Evolutionary conservation across 192 early-diverging fungal genomes (phyloP).

Genomic region (Backusella sp.): DNA sequence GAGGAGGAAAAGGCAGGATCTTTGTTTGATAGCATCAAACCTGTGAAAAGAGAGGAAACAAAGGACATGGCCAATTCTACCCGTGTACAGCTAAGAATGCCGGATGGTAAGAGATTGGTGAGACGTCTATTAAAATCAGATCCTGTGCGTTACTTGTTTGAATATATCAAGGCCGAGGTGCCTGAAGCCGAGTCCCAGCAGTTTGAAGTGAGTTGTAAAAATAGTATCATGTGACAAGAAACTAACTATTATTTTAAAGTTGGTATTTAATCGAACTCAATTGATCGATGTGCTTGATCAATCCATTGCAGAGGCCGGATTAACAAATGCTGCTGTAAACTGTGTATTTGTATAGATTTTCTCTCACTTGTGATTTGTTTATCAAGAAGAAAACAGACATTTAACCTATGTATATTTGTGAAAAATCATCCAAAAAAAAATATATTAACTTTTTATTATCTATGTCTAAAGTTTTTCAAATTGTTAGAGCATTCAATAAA

Average conservation of each 20-base stretch:
- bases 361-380: background rate
- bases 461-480: no score
- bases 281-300: slow-evolving; percentile 63
- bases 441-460: no score
- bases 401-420: no score
- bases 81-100: slow-evolving; percentile 80
- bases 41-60: slow-evolving; percentile 45
- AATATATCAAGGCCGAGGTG: slow-evolving; percentile 75
- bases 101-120: slow-evolving; percentile 76
- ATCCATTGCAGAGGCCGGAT: slow-evolving; percentile 71
- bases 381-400: no score
- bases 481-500: no score
- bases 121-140: slow-evolving; percentile 75
- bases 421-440: no score
- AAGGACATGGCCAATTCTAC: slow-evolving; percentile 59
- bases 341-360: slow-evolving; percentile 38
- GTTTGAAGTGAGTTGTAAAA: slow-evolving; percentile 62
- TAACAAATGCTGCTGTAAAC: slow-evolving; percentile 56
- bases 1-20: slow-evolving; percentile 23
- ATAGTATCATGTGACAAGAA: background rate
- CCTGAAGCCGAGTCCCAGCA: slow-evolving; percentile 57
- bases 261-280: slow-evolving; percentile 66
- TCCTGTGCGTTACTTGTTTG: slow-evolving; percentile 74
- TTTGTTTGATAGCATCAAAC: slow-evolving; percentile 43
- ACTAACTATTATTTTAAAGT: slow-evolving; percentile 41